These are phyloP conservation scores for Medicago arabica DNA, from an alignment of 306 rosid species.

Conservation along the genomic window DNA sequence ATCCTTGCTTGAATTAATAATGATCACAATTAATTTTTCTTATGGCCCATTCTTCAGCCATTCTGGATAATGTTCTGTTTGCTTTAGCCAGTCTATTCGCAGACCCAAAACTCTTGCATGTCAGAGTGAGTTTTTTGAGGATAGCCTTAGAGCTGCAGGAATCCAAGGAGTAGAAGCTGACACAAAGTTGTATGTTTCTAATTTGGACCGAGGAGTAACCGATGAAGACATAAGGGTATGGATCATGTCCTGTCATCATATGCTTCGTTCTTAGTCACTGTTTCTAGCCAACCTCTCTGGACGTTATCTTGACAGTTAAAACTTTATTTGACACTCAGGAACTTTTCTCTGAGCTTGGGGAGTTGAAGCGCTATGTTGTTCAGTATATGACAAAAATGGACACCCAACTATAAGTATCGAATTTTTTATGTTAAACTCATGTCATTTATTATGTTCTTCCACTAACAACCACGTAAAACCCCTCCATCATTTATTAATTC, in stretches of 20 bases:
- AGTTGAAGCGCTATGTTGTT: slow-evolving; percentile 82
- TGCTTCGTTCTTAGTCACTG: slow-evolving; percentile 55
- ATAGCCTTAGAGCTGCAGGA: slow-evolving; percentile 96
- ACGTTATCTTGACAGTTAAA: slow-evolving; percentile 69
- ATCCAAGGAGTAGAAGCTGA: slow-evolving; percentile 87
- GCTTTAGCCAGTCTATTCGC: slow-evolving; percentile 88
- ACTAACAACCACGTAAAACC: too few species aligned
- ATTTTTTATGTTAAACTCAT: background rate
- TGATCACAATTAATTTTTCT: too few species aligned
- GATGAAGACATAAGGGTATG: slow-evolving; percentile 99
- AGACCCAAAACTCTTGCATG: slow-evolving; percentile 85
- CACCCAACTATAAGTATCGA: slow-evolving; percentile 74
- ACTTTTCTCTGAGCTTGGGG: slow-evolving; percentile 91
- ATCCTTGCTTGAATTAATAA: too few species aligned
- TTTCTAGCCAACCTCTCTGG: slow-evolving; percentile 54
- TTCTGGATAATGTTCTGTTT: slow-evolving; percentile 79
- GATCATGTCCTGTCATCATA: slow-evolving; percentile 54
- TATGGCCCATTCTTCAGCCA: too few species aligned
- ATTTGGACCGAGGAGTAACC: slow-evolving; percentile 88
- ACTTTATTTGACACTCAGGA: slow-evolving; percentile 85
- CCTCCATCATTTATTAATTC: too few species aligned
- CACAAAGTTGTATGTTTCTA: slow-evolving; percentile 72
- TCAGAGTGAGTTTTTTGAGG: slow-evolving; percentile 92
- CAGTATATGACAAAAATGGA: slow-evolving; percentile 93
- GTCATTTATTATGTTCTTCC: too few species aligned